Conservation (phyloP, 345 rosid species). For the Salix brachista region DNA sequence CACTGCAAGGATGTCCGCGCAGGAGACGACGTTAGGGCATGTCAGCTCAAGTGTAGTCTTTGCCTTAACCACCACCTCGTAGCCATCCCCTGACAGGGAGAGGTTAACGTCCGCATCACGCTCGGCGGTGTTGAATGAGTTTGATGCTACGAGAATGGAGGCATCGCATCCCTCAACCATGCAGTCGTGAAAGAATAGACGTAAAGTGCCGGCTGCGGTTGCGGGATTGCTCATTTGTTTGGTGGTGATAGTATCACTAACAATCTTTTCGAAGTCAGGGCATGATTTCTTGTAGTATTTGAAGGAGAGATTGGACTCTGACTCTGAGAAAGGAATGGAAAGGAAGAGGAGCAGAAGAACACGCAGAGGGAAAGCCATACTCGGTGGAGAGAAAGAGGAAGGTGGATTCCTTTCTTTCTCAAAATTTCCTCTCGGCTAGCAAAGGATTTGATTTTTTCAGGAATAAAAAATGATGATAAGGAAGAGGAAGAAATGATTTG, state of each 20-base stretch:
- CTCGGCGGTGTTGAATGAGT: constrained; percentile 54
- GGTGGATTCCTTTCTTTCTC: constrained; percentile 15
- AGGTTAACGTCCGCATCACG: constrained; percentile 52
- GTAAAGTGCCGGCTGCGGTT: constrained; percentile 68
- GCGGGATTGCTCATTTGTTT: constrained; percentile 56
- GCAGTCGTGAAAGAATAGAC: constrained; percentile 73
- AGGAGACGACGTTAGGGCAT: constrained; percentile 63
- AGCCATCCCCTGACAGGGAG: constrained; percentile 71
- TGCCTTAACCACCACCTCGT: constrained; percentile 49
- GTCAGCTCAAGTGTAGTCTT: constrained; percentile 67
- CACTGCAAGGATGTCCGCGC: constrained; percentile 63
- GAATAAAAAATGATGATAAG: background rate
- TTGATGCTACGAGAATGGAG: constrained; percentile 58
- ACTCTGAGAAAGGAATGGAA: constrained; percentile 11
- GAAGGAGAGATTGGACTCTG: constrained; percentile 27
- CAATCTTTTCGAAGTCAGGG: constrained; percentile 43
- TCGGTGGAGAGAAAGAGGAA: background rate
- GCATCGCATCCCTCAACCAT: constrained; percentile 72
- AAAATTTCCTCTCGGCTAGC: background rate
- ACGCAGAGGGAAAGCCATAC: constrained; percentile 13
- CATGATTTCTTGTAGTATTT: constrained; percentile 58
- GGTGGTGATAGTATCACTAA: constrained; percentile 33
- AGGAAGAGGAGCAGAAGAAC: constrained; percentile 14
- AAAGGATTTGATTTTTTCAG: background rate
- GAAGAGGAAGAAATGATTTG: background rate